Percentiles rank a stretch among this genome's conserved stretches.
Conservation (phyloP, 2,329 filamentous ascomycete genomes). For the Curvularia sp. region DNA sequence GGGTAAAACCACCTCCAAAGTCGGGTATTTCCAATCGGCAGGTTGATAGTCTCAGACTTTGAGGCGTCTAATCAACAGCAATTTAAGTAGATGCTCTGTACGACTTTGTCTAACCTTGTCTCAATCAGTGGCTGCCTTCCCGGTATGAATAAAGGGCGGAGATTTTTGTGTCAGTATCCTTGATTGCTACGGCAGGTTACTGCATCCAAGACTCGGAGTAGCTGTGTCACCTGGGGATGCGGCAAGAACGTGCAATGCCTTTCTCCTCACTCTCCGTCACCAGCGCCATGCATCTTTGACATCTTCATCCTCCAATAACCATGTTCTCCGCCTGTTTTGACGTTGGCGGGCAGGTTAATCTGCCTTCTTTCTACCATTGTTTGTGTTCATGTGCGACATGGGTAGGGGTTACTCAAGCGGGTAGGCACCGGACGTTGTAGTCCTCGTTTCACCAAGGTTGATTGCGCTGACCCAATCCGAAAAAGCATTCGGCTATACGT, state of each 20-base stretch:
- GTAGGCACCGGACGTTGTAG: conserved; percentile 26
- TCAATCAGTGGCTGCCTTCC: conserved; percentile 32
- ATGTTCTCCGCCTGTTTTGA: conserved; percentile 24
- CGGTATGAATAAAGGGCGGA: conserved; percentile 28
- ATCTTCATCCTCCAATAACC: conserved; percentile 10
- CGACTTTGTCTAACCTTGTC: conserved; percentile 26
- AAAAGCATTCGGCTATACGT: conserved; percentile 24
- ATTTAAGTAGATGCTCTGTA: conserved; percentile 41
- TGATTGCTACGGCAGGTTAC: conserved; percentile 32
- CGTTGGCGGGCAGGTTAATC: conserved; percentile 10
- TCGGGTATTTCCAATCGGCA: conserved; percentile 37
- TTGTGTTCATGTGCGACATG: conserved; percentile 34
- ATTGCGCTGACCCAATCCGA: conserved; percentile 27
- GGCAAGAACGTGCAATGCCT: conserved; percentile 28
- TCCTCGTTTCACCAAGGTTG: conserved; percentile 9
- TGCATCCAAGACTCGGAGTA: conserved; percentile 22
- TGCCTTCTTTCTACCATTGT: conserved; percentile 25
- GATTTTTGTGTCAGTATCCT: conserved; percentile 34
- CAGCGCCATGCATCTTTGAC: conserved; percentile 17
- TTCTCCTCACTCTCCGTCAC: conserved; percentile 20
- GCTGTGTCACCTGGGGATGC: conserved; percentile 23
- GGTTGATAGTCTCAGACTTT: conserved; percentile 24
- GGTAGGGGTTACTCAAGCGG: conserved; percentile 26
- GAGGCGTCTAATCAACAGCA: conserved; percentile 41
- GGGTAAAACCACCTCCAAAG: conserved; percentile 32